Percentiles rank a stretch among this genome's conserved stretches.
phyloP scores from a whole-genome alignment of 202 grass and related monocot species.

The Thinopyrum obtusiflorum region DNA sequence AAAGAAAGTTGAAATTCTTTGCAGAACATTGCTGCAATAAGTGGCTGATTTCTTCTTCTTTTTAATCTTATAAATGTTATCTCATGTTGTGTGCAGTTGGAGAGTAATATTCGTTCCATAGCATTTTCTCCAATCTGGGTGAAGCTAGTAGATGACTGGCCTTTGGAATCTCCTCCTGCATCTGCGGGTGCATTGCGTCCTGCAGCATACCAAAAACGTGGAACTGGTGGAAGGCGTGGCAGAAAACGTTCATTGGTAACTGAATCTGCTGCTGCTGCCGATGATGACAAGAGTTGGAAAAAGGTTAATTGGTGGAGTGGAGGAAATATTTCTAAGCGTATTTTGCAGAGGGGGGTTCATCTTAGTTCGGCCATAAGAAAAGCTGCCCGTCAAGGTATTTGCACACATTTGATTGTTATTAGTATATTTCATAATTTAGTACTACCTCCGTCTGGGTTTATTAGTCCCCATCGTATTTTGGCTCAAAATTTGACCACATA shows the following conservation, averaged over 20 bases:
- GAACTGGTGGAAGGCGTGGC: conserved; percentile 56
- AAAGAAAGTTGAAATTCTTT: conserved; percentile 26
- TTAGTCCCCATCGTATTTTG: too few species aligned
- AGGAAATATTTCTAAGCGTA: conserved; percentile 76
- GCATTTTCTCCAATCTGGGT: conserved; percentile 76
- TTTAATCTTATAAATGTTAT: conserved; percentile 9
- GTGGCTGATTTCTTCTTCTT: background rate
- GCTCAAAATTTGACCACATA: too few species aligned
- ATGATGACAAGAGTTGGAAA: conserved; percentile 78
- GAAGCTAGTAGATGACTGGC: conserved; percentile 72
- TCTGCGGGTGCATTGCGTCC: conserved; percentile 42
- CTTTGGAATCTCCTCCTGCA: conserved; percentile 46
- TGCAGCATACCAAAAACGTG: conserved; percentile 68
- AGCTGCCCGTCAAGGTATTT: conserved; percentile 92
- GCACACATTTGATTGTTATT: conserved; percentile 1
- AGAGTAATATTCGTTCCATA: conserved; percentile 76
- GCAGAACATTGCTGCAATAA: conserved; percentile 8
- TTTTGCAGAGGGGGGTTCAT: conserved; percentile 69
- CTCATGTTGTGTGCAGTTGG: conserved; percentile 62
- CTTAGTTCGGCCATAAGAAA: conserved; percentile 49
- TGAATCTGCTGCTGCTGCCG: conserved; percentile 48
- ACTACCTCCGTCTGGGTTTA: too few species aligned
- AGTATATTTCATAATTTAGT: background rate
- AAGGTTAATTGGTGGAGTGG: conserved; percentile 80
- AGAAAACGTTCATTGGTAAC: conserved; percentile 52